Evolutionary conservation across 345 rosid genomes (phyloP).

Genomic region (Acer campestre): DNA sequence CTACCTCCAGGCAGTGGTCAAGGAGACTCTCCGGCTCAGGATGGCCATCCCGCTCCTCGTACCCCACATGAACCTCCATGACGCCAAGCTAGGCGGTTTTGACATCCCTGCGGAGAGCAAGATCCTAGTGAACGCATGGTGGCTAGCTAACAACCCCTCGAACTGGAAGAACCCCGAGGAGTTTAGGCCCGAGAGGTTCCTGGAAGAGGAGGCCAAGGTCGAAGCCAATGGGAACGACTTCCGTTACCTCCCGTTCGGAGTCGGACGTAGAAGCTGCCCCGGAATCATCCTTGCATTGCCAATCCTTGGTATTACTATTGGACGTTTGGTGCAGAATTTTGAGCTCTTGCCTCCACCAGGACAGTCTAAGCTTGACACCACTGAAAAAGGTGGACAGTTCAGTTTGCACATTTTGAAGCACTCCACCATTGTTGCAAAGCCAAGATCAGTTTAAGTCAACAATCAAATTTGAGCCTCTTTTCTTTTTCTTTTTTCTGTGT

Average conservation of each 20-base stretch:
- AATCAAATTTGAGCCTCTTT: too few relatives aligned
- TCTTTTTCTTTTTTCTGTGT: not conserved
- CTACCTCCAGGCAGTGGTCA: slow-evolving; percentile 91
- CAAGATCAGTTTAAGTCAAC: slow-evolving; percentile 44
- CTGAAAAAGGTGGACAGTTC: slow-evolving; percentile 96
- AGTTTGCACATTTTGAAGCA: slow-evolving; percentile 94
- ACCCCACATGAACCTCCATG: slow-evolving; percentile 97
- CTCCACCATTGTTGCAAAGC: slow-evolving; percentile 89
- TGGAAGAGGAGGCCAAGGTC: slow-evolving; percentile 89
- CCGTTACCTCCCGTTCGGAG: slow-evolving; percentile 96
- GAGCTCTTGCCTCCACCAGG: slow-evolving; percentile 96
- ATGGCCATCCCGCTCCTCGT: slow-evolving; percentile 99
- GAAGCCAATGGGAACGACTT: slow-evolving; percentile 96
- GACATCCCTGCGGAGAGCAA: slow-evolving; percentile 98
- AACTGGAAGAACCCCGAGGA: slow-evolving; percentile 89
- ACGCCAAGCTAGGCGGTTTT: slow-evolving; percentile 80
- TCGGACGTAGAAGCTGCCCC: slow-evolving; percentile 96
- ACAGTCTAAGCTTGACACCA: slow-evolving; percentile 71
- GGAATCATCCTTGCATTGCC: slow-evolving; percentile 96
- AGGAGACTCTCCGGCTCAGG: slow-evolving; percentile 85
- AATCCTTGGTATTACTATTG: slow-evolving; percentile 84
- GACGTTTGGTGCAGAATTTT: slow-evolving; percentile 92
- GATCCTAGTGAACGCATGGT: slow-evolving; percentile 93
- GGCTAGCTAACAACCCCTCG: slow-evolving; percentile 92
- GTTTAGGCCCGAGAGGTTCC: slow-evolving; percentile 95